Conservation (phyloP, 768 basidiomycete species). For the Tricholoma bakamatsutake region DNA sequence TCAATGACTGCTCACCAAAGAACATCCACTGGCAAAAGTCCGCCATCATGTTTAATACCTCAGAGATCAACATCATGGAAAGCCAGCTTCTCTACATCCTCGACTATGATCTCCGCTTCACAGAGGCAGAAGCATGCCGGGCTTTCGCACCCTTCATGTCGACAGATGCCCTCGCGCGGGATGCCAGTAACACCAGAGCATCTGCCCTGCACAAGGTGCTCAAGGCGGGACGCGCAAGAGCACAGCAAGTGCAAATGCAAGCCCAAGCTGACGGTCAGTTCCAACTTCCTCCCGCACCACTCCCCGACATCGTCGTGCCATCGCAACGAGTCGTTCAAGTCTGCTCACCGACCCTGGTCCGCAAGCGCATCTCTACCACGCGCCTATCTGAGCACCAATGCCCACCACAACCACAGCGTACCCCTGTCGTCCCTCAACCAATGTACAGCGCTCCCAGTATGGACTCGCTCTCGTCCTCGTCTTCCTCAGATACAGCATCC, state of each 20-base stretch:
- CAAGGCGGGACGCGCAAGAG: slow-evolving; percentile 45
- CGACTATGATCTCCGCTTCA: slow-evolving; percentile 88
- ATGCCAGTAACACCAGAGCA: slow-evolving; percentile 35
- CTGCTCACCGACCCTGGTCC: background rate
- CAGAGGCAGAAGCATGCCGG: slow-evolving; percentile 71
- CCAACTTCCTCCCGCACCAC: slow-evolving; percentile 33
- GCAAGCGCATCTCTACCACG: slow-evolving; percentile 45
- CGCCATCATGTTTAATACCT: slow-evolving; percentile 65
- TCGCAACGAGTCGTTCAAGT: background rate
- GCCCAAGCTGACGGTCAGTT: slow-evolving; percentile 18
- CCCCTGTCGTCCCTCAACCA: slow-evolving; percentile 22
- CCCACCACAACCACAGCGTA: slow-evolving; percentile 14
- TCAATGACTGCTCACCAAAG: slow-evolving; percentile 95
- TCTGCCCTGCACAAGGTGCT: slow-evolving; percentile 48
- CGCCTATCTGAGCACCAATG: slow-evolving; percentile 26
- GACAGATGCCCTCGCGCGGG: slow-evolving; percentile 11
- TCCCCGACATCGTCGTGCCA: slow-evolving; percentile 44
- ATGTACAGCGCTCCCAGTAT: slow-evolving; percentile 40
- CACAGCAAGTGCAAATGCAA: slow-evolving; percentile 35
- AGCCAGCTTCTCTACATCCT: slow-evolving; percentile 89
- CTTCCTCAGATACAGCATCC: slow-evolving; percentile 55
- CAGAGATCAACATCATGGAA: slow-evolving; percentile 95
- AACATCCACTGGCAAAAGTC: slow-evolving; percentile 91
- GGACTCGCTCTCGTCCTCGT: slow-evolving; percentile 34
- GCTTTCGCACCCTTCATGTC: slow-evolving; percentile 68